A percentile compares a stretch with the other conserved stretches of the same genome.
These are phyloP conservation scores for Nymphaea thermarum DNA, from an alignment of 164 flowering plant species.

Conservation along the genomic window DNA sequence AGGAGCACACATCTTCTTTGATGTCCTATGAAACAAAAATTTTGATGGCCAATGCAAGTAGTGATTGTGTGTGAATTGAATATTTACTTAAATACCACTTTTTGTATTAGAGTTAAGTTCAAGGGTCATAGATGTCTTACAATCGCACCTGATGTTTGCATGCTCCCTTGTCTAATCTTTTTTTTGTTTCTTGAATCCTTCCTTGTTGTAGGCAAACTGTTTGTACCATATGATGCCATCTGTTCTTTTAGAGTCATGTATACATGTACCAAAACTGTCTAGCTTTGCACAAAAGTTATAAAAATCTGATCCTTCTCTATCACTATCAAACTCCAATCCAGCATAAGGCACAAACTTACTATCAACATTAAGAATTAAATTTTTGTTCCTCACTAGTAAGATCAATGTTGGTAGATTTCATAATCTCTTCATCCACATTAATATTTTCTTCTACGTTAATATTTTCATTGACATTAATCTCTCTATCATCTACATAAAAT, in stretches of 20 bases:
- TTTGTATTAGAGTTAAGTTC: not conserved
- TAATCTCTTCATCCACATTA: too few species aligned
- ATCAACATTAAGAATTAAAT: too few species aligned
- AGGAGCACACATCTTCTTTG: not conserved
- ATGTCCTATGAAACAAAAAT: not conserved
- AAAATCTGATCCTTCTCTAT: not conserved
- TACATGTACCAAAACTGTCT: not conserved
- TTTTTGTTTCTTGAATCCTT: not conserved
- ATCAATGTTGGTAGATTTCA: too few species aligned
- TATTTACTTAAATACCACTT: not conserved
- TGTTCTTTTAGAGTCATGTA: not conserved
- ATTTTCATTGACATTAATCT: too few species aligned
- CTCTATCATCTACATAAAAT: too few species aligned
- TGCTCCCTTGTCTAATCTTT: not conserved
- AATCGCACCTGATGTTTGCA: not conserved
- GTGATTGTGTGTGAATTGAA: not conserved
- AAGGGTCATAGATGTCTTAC: not conserved
- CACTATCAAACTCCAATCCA: not conserved
- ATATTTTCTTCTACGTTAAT: too few species aligned
- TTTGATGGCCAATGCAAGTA: not conserved
- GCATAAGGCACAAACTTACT: not conserved
- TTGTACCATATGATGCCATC: not conserved
- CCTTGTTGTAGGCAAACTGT: not conserved
- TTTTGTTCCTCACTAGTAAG: too few species aligned
- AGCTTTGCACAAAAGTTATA: not conserved